phyloP scores from a whole-genome alignment of 352 stramenopile genomes.

The Phytophthora constricta region DNA sequence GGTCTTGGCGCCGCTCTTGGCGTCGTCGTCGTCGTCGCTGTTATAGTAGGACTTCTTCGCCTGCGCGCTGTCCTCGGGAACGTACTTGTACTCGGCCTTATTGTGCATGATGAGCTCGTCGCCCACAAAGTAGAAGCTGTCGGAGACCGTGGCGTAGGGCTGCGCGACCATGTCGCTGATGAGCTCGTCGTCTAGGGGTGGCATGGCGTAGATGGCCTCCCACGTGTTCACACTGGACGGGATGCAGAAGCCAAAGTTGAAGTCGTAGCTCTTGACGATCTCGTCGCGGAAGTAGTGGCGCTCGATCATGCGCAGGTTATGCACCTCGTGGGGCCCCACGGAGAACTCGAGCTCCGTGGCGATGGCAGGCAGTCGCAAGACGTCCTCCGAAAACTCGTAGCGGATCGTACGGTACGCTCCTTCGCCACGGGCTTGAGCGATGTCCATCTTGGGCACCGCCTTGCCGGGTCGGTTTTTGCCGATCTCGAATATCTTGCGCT shows the following conservation, averaged over 20 bases:
- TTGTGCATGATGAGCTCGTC: conserved; percentile 98
- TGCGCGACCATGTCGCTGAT: conserved; percentile 95
- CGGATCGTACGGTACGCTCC: conserved; percentile 92
- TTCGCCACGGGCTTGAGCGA: conserved; percentile 88
- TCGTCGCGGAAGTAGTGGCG: conserved; percentile 96
- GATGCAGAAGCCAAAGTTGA: conserved; percentile 97
- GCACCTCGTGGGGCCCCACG: conserved; percentile 90
- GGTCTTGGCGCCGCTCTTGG: conserved; percentile 62
- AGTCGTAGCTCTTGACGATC: conserved; percentile 96
- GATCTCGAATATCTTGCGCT: conserved; percentile 95
- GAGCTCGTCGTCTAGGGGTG: conserved; percentile 92
- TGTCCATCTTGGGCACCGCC: conserved; percentile 84
- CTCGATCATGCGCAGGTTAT: conserved; percentile 96
- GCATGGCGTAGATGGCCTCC: conserved; percentile 95
- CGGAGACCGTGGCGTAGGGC: conserved; percentile 94
- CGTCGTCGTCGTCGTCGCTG: conserved; percentile 82
- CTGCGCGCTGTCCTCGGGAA: conserved; percentile 89
- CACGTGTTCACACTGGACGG: conserved; percentile 95
- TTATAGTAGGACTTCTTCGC: conserved; percentile 93
- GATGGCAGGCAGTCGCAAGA: conserved; percentile 91
- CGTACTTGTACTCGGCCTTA: conserved; percentile 95
- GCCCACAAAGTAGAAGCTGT: conserved; percentile 97
- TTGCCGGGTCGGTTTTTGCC: conserved; percentile 72
- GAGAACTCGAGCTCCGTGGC: conserved; percentile 93
- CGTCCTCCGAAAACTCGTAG: conserved; percentile 96